Conservation (phyloP, 2,329 filamentous ascomycete species). For the Bipolaris sorokiniana region DNA sequence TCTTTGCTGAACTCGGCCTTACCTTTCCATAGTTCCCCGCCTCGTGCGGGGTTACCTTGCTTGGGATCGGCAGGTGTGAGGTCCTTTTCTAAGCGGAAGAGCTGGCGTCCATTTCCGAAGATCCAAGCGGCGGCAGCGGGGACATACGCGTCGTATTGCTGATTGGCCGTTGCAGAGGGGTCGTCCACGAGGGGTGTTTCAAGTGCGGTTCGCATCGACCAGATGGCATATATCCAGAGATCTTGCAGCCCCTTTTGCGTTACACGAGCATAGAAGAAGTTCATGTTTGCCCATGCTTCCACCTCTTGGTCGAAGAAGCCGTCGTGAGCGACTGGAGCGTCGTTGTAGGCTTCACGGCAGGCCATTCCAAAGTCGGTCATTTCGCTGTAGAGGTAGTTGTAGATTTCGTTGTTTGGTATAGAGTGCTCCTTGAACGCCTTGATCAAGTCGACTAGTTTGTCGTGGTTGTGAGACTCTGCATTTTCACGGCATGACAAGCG, state of each 20-base stretch:
- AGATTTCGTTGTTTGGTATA: constrained; percentile 24
- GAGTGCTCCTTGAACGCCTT: constrained; percentile 34
- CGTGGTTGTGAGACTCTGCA: constrained; percentile 10
- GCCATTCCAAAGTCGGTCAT: constrained; percentile 34
- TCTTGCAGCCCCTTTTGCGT: constrained; percentile 24
- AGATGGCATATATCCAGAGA: constrained; percentile 37
- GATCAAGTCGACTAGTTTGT: constrained; percentile 31
- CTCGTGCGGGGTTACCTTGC: constrained; percentile 37
- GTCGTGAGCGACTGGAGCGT: constrained; percentile 27
- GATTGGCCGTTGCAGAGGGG: constrained; percentile 19
- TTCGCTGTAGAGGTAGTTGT: constrained; percentile 27
- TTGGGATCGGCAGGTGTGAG: constrained; percentile 36
- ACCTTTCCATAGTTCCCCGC: constrained; percentile 40
- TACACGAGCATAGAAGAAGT: constrained; percentile 40
- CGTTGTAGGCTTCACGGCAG: constrained; percentile 40
- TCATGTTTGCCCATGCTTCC: constrained; percentile 41
- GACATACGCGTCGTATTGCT: constrained; percentile 36
- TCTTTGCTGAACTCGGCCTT: constrained; percentile 39
- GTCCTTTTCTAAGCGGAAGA: constrained; percentile 36
- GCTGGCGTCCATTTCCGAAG: constrained; percentile 24
- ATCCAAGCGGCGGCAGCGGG: constrained; percentile 43
- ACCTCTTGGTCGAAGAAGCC: constrained; percentile 31
- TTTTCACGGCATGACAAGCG: constrained; percentile 25
- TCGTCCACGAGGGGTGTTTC: constrained; percentile 30
- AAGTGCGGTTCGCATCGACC: constrained; percentile 37